phyloP scores from a whole-genome alignment of 805 yeast species.

The Candida nitratophila region DNA sequence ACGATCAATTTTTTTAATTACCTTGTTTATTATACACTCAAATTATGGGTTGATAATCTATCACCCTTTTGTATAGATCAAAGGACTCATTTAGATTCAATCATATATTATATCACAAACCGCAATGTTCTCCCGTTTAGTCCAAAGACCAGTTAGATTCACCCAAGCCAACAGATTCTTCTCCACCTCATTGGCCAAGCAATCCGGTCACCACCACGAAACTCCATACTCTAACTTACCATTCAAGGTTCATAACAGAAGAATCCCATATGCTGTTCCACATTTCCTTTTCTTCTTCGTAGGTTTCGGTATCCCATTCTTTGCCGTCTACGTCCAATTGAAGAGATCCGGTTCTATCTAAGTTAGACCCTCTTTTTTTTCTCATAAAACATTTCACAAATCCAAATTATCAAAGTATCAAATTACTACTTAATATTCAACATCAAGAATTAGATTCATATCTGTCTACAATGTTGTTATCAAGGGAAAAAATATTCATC shows the following conservation, averaged over 20 bases:
- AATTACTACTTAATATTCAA: too few relatives aligned
- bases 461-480: too few relatives aligned
- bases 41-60: too few relatives aligned
- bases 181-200: conserved; percentile 44
- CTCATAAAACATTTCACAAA: conserved; percentile 1
- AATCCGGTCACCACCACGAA: conserved; percentile 46
- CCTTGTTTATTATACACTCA: too few relatives aligned
- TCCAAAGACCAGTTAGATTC: conserved; percentile 17
- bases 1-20: too few relatives aligned
- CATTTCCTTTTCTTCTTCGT: conserved; percentile 75
- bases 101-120: background rate
- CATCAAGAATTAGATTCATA: too few relatives aligned
- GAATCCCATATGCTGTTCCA: conserved; percentile 76
- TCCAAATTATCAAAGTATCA: background rate
- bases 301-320: conserved; percentile 73
- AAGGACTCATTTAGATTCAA: too few relatives aligned
- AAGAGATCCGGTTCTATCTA: conserved; percentile 71
- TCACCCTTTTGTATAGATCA: too few relatives aligned
- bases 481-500: background rate
- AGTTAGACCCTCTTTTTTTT: conserved; percentile 1
- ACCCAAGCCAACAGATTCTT: conserved; percentile 36
- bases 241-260: conserved; percentile 89
- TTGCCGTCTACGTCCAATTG: conserved; percentile 72
- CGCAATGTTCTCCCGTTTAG: conserved; percentile 24
- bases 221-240: conserved; percentile 93